Conservation (phyloP, 2,329 filamentous ascomycete species). For the Diaporthe helianthi region DNA sequence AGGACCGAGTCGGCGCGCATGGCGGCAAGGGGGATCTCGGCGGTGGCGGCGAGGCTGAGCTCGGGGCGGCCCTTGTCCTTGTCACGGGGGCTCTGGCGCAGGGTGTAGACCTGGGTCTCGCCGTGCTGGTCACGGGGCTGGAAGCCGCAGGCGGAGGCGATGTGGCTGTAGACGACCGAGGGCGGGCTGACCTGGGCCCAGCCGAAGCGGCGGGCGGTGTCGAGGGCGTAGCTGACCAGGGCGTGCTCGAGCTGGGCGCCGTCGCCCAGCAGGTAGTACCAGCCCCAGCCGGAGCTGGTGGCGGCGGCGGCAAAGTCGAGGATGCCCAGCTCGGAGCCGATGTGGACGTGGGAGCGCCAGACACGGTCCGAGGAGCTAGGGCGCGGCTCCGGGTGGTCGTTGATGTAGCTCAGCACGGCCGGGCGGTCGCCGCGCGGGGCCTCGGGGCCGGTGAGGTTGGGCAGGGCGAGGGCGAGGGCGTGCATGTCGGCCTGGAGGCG, state of each 20-base stretch:
- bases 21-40: slow-evolving; percentile 92
- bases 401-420: slow-evolving; percentile 77
- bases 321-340: slow-evolving; percentile 85
- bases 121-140: slow-evolving; percentile 89
- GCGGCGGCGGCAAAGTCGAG: slow-evolving; percentile 86
- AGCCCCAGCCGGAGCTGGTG: slow-evolving; percentile 91
- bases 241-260: slow-evolving; percentile 95
- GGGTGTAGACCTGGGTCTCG: slow-evolving; percentile 89
- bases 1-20: slow-evolving; percentile 82
- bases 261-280: slow-evolving; percentile 95
- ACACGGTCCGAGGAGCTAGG: slow-evolving; percentile 49
- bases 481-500: slow-evolving; percentile 71
- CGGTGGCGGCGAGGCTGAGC: slow-evolving; percentile 82
- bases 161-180: slow-evolving; percentile 89
- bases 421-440: slow-evolving; percentile 77
- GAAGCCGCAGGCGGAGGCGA: slow-evolving; percentile 91
- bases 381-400: slow-evolving; percentile 64
- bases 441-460: slow-evolving; percentile 80
- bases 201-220: slow-evolving; percentile 70
- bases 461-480: slow-evolving; percentile 76
- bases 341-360: slow-evolving; percentile 81
- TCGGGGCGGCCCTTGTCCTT: slow-evolving; percentile 68
- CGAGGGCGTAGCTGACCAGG: slow-evolving; percentile 83
- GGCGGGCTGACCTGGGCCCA: slow-evolving; percentile 87
- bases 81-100: slow-evolving; percentile 72